Base-by-base conservation (phyloP, 2,329 filamentous ascomycete species). In the Ilyonectria robusta region DNA sequence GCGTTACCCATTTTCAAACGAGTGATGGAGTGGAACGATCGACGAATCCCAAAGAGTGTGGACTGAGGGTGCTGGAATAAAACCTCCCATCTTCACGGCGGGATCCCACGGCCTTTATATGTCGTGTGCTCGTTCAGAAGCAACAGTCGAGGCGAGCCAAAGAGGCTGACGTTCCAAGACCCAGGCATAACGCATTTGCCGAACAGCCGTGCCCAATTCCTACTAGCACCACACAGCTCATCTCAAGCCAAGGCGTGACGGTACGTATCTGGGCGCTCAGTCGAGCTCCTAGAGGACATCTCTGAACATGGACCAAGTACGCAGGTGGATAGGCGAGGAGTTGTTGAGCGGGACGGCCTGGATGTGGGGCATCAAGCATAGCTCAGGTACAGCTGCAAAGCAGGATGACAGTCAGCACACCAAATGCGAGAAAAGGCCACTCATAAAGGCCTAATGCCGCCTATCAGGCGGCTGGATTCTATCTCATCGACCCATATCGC, bases 1-100 rank as follows among this genome's bases (percentile, higher is more conserved):
- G 47, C 61, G 33, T 73, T 72, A 5, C 72, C 73, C 73, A 75
- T 75, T 15, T 15, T 69, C 62, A 56, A 59, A 53, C 37, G 61
- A 40, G 31, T 23, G 50, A 42, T 23, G 26, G 48, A 17, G 53
- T 47, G 46, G n/a, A 53, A 62, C 37, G 55, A 50, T 59, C 15
- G 37, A 35, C 56, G 48, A 48, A 51, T 59, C 63, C 10, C 37
- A 58, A 35, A 48, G 37, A 17, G 15, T 29, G 55, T 37, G 40
- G n/a, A 33, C 17, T 59, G 51, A 47, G 35, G 35, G 35, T 48
- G 59, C n/a, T 69, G 60, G 48, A 8, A 56, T 55, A 26, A 21
- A 50, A 21, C 46, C 44, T 4, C 19, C 15, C 26, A n/a, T 33
- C 7, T 23, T 54, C 4, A 15, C n/a, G 46, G 68, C 60, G 72